phyloP scores from a whole-genome alignment of 1,284 basidiomycete species.

The Vanrija sp. region DNA sequence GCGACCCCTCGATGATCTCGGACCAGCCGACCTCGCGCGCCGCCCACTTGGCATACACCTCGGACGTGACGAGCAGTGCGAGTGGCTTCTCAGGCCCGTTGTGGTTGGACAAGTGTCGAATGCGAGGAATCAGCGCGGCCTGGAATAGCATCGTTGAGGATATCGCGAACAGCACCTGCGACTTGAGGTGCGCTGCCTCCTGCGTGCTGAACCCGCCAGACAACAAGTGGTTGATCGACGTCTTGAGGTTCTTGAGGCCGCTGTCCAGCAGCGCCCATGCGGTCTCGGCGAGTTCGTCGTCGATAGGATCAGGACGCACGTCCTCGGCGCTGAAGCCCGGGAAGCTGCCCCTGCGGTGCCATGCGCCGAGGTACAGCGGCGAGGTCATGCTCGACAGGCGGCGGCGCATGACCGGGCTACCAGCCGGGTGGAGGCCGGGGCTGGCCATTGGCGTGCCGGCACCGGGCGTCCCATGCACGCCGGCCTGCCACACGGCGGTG shows the following conservation, averaged over 20 bases:
- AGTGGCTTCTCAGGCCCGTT: conserved; percentile 28
- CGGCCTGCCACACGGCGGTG: no score
- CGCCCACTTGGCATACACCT: conserved; percentile 48
- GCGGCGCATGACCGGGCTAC: conserved; percentile 3
- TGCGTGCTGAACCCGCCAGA: conserved; percentile 35
- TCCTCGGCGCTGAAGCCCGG: not conserved
- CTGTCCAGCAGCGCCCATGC: conserved; percentile 41
- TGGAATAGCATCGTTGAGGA: conserved; percentile 37
- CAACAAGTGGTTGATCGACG: conserved; percentile 14
- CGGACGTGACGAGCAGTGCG: conserved; percentile 42
- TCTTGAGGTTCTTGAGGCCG: conserved; percentile 44
- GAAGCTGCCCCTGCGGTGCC: conserved; percentile 37
- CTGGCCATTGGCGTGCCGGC: no score
- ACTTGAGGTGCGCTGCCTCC: conserved; percentile 30
- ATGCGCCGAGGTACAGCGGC: conserved; percentile 32
- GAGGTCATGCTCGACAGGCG: conserved; percentile 33
- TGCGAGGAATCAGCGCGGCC: conserved; percentile 34
- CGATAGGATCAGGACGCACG: not conserved
- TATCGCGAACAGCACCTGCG: conserved; percentile 37
- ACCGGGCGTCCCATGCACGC: no score
- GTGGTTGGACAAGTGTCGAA: not conserved
- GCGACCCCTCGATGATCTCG: conserved; percentile 43
- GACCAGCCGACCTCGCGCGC: conserved; percentile 50
- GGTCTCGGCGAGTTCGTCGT: conserved; percentile 29
- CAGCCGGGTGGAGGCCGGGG: no score